Base-by-base conservation (phyloP, 176 grass and related monocot species). In the Paspalum notatum region DNA sequence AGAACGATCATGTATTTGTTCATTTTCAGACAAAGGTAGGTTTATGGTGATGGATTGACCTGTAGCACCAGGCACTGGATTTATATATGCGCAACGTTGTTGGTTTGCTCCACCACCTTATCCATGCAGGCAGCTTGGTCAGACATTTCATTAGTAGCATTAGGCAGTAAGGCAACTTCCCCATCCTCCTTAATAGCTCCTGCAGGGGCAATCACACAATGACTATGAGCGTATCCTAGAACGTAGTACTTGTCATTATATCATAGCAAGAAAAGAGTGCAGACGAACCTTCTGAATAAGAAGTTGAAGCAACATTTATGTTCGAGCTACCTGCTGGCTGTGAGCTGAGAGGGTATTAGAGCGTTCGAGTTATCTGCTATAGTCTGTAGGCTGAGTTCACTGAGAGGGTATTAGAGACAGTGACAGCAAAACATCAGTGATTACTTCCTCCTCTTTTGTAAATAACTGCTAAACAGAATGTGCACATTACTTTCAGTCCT, bases 361-460 rank as follows among this genome's bases (percentile, higher is more conserved):
- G n/a, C n/a, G n/a, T n/a, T n/a, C n/a, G n/a, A n/a, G n/a, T n/a
- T n/a, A 61, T 82, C 78, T n/a, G 69, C 64, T 24, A 54, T 38
- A 45, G 12, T 68, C 44, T 50, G 5, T 78, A 11, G 11, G 14
- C 18, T 7, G 66, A 53, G 40, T 42, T 77, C 70, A 78, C 17
- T 76, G 55, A 40, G 47, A 24, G 55, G 56, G 8, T 42, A 51
- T 67, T 82, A 69, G 71, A 20, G 84, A 83, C 59, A 91, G 62
- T 10, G 77, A 83, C 14, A 84, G 75, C 51, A 91, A 77, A 89
- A 82, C 85, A 62, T 89, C 81, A 39, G 87, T 73, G 37, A 91
- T 71, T 25, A 66, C 38, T 74, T 94, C 84, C 74, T 94, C 92
- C 76, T 91, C 89, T 49, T 85, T 70, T 0, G 89, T 85, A 73